Evolutionary conservation across 192 early-diverging fungal species (phyloP).

Genomic region (Coemansia sp.): DNA sequence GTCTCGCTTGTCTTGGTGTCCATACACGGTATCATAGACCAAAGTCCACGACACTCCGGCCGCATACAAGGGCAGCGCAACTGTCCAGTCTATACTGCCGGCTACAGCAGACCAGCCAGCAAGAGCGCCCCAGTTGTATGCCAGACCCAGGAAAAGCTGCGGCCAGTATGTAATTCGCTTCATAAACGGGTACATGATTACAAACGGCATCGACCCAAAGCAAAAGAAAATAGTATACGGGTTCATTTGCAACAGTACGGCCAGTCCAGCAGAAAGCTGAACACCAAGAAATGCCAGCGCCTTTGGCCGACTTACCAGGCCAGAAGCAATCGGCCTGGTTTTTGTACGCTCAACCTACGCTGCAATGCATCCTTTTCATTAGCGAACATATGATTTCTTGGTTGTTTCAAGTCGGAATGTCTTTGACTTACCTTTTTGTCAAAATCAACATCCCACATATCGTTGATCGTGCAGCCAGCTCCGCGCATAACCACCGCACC

Average conservation of each 20-base stretch:
- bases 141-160: constrained; percentile 82
- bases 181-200: constrained; percentile 86
- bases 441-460: constrained; percentile 92
- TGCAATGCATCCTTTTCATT: not conserved
- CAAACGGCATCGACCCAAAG: constrained; percentile 74
- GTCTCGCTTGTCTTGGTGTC: constrained; percentile 94
- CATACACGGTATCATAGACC: constrained; percentile 96
- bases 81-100: constrained; percentile 63
- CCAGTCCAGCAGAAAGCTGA: constrained; percentile 80
- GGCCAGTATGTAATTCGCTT: constrained; percentile 97
- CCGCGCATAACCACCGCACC: constrained; percentile 93
- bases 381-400: too few relatives aligned
- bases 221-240: constrained; percentile 83
- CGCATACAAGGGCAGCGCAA: constrained; percentile 79
- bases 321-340: constrained; percentile 80
- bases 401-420: not conserved
- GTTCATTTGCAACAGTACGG: constrained; percentile 86
- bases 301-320: constrained; percentile 61
- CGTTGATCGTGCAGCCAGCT: constrained; percentile 96
- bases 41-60: constrained; percentile 91
- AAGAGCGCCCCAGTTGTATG: constrained; percentile 94
- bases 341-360: constrained; percentile 76
- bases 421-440: constrained; percentile 63
- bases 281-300: constrained; percentile 77
- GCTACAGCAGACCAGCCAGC: constrained; percentile 84